A percentile compares a stretch with the other conserved stretches of the same genome.
phyloP scores from a whole-genome alignment of 2,329 filamentous ascomycete species.

The Curvularia eragrostidis region DNA sequence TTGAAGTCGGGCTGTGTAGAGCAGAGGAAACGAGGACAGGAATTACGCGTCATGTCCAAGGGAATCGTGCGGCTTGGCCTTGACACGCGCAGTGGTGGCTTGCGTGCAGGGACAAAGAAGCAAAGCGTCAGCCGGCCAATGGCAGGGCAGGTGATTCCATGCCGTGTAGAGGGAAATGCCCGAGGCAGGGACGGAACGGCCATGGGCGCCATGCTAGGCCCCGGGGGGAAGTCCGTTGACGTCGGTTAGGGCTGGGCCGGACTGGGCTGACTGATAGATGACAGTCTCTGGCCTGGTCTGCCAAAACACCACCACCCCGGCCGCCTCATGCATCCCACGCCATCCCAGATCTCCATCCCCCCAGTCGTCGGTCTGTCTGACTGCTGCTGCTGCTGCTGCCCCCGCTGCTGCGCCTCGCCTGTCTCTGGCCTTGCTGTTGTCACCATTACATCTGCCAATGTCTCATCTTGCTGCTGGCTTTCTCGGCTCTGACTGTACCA shows the following conservation, averaged over 20 bases:
- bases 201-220: neutral
- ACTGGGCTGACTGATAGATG: conserved; percentile 1
- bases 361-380: neutral
- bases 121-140: conserved; percentile 16
- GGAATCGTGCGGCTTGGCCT: conserved; percentile 23
- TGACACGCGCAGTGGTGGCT: conserved; percentile 30
- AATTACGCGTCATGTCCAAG: conserved; percentile 39
- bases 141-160: conserved; percentile 8
- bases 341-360: too few relatives aligned
- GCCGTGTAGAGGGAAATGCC: conserved; percentile 3
- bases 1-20: conserved; percentile 28
- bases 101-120: conserved; percentile 21
- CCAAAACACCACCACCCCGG: neutral
- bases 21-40: conserved; percentile 21
- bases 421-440: neutral
- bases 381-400: neutral
- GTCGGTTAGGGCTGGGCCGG: neutral
- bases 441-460: neutral
- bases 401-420: neutral
- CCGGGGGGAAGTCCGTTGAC: neutral
- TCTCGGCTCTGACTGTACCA: neutral
- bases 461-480: neutral
- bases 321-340: neutral
- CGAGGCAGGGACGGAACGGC: conserved; percentile 4
- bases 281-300: too few relatives aligned